Evolutionary conservation across 73 alveolate genomes (phyloP).

Genomic region (Paramecium pentaurelia): DNA sequence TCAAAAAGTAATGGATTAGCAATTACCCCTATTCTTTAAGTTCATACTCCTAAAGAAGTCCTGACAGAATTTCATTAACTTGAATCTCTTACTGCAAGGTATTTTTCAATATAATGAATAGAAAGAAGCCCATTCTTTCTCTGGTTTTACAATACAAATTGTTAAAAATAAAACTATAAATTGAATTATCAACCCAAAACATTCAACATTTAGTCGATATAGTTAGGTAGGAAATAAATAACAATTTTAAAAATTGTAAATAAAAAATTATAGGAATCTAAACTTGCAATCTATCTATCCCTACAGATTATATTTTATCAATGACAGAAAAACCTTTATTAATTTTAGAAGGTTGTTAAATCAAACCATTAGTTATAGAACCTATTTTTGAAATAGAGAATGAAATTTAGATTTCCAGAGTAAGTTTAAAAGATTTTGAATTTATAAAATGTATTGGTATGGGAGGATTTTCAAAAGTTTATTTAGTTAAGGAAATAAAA

Average conservation of each 20-base stretch:
- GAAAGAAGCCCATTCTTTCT: not conserved
- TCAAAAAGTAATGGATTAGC: not conserved
- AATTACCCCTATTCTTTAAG: not conserved
- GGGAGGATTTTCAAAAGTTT: constrained; percentile 52
- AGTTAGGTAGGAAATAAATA: not conserved
- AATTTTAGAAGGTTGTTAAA: not conserved
- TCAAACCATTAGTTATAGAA: not conserved
- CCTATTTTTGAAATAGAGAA: constrained; percentile 14
- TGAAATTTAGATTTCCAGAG: not conserved
- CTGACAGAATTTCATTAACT: not conserved
- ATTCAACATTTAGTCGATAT: not conserved
- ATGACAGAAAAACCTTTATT: not conserved
- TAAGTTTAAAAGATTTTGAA: constrained; percentile 34
- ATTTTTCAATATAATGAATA: not conserved
- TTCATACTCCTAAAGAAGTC: not conserved
- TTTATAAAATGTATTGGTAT: constrained; percentile 37
- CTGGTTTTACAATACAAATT: not conserved
- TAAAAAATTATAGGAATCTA: not conserved
- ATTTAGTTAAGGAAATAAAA: constrained; percentile 11
- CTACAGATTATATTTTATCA: constrained; percentile 14
- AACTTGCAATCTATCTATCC: not conserved
- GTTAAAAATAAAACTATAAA: not conserved
- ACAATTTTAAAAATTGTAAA: not conserved
- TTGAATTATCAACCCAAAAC: not conserved
- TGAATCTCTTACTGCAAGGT: not conserved